These are phyloP conservation scores for Debaryomyces sp. DNA, from an alignment of 1,139 yeast species.

Conservation along the genomic window DNA sequence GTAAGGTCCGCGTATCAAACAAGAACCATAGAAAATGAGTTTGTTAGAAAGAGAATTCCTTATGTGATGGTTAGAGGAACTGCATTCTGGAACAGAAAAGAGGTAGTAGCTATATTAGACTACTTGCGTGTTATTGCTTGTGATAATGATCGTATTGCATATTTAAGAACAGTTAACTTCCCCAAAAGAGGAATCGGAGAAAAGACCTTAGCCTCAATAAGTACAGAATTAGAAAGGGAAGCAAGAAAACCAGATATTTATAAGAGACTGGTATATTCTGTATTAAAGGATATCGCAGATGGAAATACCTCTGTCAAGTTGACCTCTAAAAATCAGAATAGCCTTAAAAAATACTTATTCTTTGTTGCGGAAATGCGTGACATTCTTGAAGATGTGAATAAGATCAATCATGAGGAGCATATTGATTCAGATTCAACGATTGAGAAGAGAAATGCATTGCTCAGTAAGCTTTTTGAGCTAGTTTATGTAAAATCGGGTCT, in stretches of 20 bases:
- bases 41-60: constrained; percentile 59
- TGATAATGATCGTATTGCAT: constrained; percentile 59
- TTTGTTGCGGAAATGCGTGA: constrained; percentile 32
- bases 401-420: not conserved
- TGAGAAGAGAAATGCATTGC: constrained; percentile 10
- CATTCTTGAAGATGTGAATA: constrained; percentile 11
- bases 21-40: constrained; percentile 60
- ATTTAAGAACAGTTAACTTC: constrained; percentile 55
- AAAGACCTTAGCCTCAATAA: constrained; percentile 38
- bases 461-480: constrained; percentile 23
- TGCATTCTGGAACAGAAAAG: constrained; percentile 80
- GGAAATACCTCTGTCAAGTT: constrained; percentile 11
- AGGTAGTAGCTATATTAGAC: constrained; percentile 63
- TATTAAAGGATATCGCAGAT: constrained; percentile 8
- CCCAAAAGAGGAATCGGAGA: constrained; percentile 79
- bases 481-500: constrained; percentile 36
- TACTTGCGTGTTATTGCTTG: constrained; percentile 63
- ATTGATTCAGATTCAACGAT: not conserved
- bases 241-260: not conserved
- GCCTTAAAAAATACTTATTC: constrained; percentile 28
- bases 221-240: constrained; percentile 4
- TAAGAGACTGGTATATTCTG: constrained; percentile 9
- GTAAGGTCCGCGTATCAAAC: constrained; percentile 66
- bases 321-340: constrained; percentile 14
- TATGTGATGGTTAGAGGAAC: constrained; percentile 69